A percentile compares a stretch with the other conserved stretches of the same genome.
These are phyloP conservation scores for Trypanosoma platydactyli DNA, from an alignment of 208 protist species.

Conservation along the genomic window DNA sequence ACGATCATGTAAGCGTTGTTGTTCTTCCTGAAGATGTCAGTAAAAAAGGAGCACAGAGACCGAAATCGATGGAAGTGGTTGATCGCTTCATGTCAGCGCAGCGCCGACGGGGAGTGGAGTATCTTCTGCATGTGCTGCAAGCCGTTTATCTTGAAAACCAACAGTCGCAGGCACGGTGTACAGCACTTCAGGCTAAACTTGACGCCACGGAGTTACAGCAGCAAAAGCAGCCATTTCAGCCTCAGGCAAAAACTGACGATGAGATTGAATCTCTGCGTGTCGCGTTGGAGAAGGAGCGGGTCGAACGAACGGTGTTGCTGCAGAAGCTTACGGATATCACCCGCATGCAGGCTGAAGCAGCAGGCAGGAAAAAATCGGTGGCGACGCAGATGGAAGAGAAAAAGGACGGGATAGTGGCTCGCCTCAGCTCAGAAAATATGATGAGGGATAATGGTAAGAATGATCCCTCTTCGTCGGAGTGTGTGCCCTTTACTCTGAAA, in stretches of 20 bases:
- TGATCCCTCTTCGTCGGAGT: too few species aligned
- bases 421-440: too few species aligned
- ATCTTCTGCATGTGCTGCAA: conserved; percentile 10
- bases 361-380: not conserved
- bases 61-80: not conserved
- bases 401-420: not conserved
- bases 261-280: not conserved
- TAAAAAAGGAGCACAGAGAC: not conserved
- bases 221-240: not conserved
- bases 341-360: not conserved
- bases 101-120: not conserved
- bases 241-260: not conserved
- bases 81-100: not conserved
- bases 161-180: not conserved
- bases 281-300: not conserved
- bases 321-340: not conserved
- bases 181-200: not conserved
- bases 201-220: not conserved
- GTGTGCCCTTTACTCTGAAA: too few species aligned
- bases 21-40: not conserved
- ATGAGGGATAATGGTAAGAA: not conserved
- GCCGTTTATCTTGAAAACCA: not conserved
- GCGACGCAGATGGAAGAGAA: not conserved
- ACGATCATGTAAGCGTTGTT: conserved; percentile 1
- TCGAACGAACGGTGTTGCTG: not conserved